Conservation (phyloP, 805 yeast genomes). For the Candida sphagnicola region DNA sequence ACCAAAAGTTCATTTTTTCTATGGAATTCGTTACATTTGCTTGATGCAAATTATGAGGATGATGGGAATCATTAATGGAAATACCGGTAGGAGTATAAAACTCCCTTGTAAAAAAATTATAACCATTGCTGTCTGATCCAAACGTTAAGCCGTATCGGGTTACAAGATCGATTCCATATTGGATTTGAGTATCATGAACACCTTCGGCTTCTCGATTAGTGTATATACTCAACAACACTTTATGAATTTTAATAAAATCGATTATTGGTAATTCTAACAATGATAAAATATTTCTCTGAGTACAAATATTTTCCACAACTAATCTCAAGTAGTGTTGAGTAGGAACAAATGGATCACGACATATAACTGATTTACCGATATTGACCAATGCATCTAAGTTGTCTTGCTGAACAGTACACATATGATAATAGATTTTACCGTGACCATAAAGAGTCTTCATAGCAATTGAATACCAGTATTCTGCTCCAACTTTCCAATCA, state of each 20-base stretch:
- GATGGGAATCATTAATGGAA: conserved; percentile 17
- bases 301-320: conserved; percentile 74
- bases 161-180: conserved; percentile 57
- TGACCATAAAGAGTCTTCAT: conserved; percentile 74
- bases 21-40: conserved; percentile 24
- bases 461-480: conserved; percentile 76
- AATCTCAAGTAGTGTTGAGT: conserved; percentile 72
- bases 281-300: conserved; percentile 58
- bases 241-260: conserved; percentile 63
- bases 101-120: conserved; percentile 53
- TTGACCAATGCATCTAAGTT: conserved; percentile 74
- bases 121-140: conserved; percentile 63
- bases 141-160: conserved; percentile 62
- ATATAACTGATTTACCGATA: conserved; percentile 72
- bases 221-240: conserved; percentile 59
- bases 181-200: conserved; percentile 43
- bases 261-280: conserved; percentile 57
- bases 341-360: conserved; percentile 82
- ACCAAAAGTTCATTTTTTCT: conserved; percentile 65
- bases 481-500: conserved; percentile 83
- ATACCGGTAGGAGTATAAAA: conserved; percentile 32
- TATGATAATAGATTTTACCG: conserved; percentile 83
- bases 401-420: conserved; percentile 81
- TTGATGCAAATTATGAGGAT: conserved; percentile 12
- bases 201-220: conserved; percentile 18